Conservation (phyloP, 306 rosid species). For the Inga laurina region DNA sequence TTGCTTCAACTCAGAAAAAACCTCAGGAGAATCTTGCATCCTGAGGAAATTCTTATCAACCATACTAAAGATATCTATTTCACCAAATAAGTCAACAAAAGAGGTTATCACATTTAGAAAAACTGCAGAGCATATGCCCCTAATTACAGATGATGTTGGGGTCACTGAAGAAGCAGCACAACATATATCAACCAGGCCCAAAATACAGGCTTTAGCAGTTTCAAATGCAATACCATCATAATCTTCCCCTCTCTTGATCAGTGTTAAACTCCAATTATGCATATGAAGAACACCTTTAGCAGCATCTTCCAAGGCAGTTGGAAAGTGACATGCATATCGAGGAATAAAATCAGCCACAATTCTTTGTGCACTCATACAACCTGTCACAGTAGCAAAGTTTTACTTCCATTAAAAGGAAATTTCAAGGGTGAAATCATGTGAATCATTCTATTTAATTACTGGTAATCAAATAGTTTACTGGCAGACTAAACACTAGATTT, state of each 20-base stretch:
- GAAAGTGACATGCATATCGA: constrained; percentile 79
- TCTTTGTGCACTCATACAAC: constrained; percentile 82
- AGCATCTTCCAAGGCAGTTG: constrained; percentile 89
- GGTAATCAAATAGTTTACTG: neutral
- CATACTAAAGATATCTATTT: constrained; percentile 62
- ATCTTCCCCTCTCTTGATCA: constrained; percentile 70
- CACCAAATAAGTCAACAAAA: constrained; percentile 62
- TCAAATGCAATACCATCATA: constrained; percentile 69
- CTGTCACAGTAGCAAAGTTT: constrained; percentile 41
- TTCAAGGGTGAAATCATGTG: constrained; percentile 16
- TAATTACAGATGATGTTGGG: constrained; percentile 68
- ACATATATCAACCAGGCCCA: constrained; percentile 79
- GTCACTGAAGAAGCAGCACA: constrained; percentile 65
- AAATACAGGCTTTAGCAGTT: constrained; percentile 70
- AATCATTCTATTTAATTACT: constrained; percentile 19
- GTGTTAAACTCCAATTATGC: constrained; percentile 66
- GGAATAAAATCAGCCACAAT: constrained; percentile 92
- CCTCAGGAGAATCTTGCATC: constrained; percentile 58
- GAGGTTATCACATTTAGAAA: constrained; percentile 77
- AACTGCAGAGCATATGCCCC: constrained; percentile 76
- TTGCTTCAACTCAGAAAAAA: constrained; percentile 58
- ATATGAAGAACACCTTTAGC: constrained; percentile 75
- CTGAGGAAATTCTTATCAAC: constrained; percentile 61
- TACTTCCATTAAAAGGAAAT: constrained; percentile 36
- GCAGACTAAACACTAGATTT: neutral